Evolutionary conservation across 306 rosid species (phyloP).

Genomic region (Rubus parviflorus): DNA sequence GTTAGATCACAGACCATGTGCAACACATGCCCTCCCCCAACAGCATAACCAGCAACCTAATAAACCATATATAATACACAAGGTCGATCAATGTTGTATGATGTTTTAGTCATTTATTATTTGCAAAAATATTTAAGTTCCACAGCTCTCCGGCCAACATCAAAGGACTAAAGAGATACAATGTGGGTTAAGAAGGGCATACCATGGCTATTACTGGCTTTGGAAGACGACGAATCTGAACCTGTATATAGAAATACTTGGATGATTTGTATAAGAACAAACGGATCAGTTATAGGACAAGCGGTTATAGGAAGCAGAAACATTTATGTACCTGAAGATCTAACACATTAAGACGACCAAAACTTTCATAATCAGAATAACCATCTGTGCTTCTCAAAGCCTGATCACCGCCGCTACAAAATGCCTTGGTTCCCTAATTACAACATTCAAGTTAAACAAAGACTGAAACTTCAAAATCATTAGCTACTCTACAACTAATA

Average conservation of each 20-base stretch:
- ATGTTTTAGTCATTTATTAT: neutral
- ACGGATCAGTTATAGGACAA: neutral
- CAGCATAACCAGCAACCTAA: constrained; percentile 95
- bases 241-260: constrained; percentile 35
- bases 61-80: neutral
- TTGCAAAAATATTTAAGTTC: neutral
- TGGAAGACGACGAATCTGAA: constrained; percentile 87
- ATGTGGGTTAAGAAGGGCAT: constrained; percentile 14
- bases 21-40: constrained; percentile 85
- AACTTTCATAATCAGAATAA: constrained; percentile 60
- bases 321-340: constrained; percentile 68
- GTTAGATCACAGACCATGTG: constrained; percentile 94
- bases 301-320: neutral
- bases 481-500: neutral
- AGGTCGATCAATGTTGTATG: no score
- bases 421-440: constrained; percentile 74
- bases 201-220: constrained; percentile 97
- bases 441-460: constrained; percentile 1
- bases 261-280: constrained; percentile 2
- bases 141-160: neutral
- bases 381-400: constrained; percentile 79
- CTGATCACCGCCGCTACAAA: constrained; percentile 92
- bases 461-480: neutral
- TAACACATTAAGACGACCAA: constrained; percentile 78
- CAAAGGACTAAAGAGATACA: neutral